A percentile compares a stretch with the other conserved stretches of the same genome.
Conservation (phyloP, 306 rosid genomes). For the Spatholobus suberectus region DNA sequence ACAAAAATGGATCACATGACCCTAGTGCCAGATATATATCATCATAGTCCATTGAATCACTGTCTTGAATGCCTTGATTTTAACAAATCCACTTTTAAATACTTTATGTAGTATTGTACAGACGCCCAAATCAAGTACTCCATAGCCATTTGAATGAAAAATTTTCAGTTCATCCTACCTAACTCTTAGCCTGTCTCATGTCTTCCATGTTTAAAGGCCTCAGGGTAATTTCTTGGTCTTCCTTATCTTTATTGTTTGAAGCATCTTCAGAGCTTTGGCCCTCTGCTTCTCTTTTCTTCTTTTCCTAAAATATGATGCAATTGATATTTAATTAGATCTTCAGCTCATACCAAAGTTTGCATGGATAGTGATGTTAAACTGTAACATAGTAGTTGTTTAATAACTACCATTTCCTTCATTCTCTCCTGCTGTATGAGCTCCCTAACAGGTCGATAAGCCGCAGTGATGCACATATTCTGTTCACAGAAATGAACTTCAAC, state of each 20-base stretch:
- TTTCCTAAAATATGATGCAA: slow-evolving; percentile 59
- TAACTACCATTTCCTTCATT: slow-evolving; percentile 72
- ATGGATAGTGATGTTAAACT: neutral
- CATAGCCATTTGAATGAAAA: no score
- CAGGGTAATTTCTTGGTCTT: slow-evolving; percentile 61
- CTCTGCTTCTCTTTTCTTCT: slow-evolving; percentile 67
- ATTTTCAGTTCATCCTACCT: slow-evolving; percentile 54
- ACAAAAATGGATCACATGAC: no score
- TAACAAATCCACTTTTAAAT: no score
- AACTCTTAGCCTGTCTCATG: slow-evolving; percentile 90
- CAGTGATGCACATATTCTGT: slow-evolving; percentile 92
- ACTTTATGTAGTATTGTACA: no score
- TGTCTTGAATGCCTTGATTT: no score
- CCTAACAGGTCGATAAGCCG: slow-evolving; percentile 93
- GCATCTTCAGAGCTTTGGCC: slow-evolving; percentile 57
- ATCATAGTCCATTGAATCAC: no score
- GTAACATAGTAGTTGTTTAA: slow-evolving; percentile 8
- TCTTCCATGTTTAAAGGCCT: slow-evolving; percentile 91
- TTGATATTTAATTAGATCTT: slow-evolving; percentile 6
- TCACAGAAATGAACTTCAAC: slow-evolving; percentile 44
- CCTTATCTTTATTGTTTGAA: slow-evolving; percentile 57
- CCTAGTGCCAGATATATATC: no score
- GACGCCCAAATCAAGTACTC: no score
- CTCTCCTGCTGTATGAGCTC: slow-evolving; percentile 89
- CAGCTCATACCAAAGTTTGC: neutral